Conservation (phyloP, 1,139 yeast species). For the Suhomyces choctaworum region DNA sequence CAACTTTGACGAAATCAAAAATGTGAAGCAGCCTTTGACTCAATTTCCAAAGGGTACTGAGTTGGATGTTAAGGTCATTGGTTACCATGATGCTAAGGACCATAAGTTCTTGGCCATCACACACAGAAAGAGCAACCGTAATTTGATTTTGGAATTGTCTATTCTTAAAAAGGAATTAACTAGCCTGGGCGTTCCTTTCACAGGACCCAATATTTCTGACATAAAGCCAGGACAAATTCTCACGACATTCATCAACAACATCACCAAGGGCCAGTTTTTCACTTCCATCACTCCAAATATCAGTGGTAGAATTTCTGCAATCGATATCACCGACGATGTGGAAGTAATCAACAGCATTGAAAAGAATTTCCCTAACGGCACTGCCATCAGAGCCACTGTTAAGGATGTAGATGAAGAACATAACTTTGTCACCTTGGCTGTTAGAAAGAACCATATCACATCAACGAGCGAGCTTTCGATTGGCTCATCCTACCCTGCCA, state of each 20-base stretch:
- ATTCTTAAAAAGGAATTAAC: constrained; percentile 40
- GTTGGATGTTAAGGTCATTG: constrained; percentile 68
- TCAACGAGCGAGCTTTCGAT: constrained; percentile 53
- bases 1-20: constrained; percentile 52
- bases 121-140: constrained; percentile 54
- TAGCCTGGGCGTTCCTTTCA: constrained; percentile 21
- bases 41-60: constrained; percentile 59
- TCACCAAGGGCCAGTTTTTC: constrained; percentile 59
- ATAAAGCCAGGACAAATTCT: constrained; percentile 45
- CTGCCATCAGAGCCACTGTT: constrained; percentile 64
- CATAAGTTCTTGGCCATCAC: constrained; percentile 71
- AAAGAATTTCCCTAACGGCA: constrained; percentile 64
- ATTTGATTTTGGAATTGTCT: constrained; percentile 65
- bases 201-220: constrained; percentile 37
- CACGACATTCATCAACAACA: constrained; percentile 54
- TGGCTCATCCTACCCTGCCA: constrained; percentile 65
- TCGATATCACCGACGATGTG: constrained; percentile 65
- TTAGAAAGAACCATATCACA: constrained; percentile 45
- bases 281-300: constrained; percentile 69
- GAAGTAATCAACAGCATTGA: constrained; percentile 52
- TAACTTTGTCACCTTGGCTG: constrained; percentile 50
- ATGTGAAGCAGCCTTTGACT: constrained; percentile 59
- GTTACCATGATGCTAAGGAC: constrained; percentile 72
- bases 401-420: constrained; percentile 55
- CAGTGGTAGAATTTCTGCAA: constrained; percentile 65